phyloP scores from a whole-genome alignment of 306 rosid genomes.

The Rosa lucieae region DNA sequence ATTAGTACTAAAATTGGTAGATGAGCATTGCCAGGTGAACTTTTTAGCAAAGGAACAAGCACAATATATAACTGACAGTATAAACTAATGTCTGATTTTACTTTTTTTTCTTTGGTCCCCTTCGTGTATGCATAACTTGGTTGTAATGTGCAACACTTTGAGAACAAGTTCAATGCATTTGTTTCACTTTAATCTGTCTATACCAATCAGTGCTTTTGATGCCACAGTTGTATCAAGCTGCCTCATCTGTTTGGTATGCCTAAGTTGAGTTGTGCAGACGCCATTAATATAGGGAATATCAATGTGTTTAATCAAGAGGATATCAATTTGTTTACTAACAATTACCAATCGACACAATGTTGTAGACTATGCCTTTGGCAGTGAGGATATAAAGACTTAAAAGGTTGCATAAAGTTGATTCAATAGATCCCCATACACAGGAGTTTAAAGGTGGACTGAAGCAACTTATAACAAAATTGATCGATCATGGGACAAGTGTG shows the following conservation, averaged over 20 bases:
- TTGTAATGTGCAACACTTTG: background rate
- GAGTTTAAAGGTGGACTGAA: background rate
- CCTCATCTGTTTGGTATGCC: background rate
- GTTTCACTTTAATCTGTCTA: background rate
- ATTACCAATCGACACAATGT: background rate
- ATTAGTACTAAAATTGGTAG: background rate
- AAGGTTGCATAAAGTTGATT: background rate
- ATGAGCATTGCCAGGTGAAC: too few relatives aligned
- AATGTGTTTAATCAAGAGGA: background rate
- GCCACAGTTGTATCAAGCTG: background rate
- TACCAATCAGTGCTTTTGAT: background rate
- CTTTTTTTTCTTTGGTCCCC: too few relatives aligned
- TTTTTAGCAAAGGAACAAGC: too few relatives aligned
- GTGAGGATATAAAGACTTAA: too few relatives aligned
- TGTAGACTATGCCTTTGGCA: background rate
- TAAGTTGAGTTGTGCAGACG: background rate
- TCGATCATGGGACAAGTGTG: constrained; percentile 11
- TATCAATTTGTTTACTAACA: too few relatives aligned
- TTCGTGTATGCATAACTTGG: too few relatives aligned
- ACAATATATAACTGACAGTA: too few relatives aligned
- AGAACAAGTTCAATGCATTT: background rate
- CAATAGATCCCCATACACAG: background rate
- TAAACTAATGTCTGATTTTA: too few relatives aligned
- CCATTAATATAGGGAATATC: background rate
- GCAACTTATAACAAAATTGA: background rate